phyloP scores from a whole-genome alignment of 805 yeast genomes.

The Ascoidea rubescens region DNA sequence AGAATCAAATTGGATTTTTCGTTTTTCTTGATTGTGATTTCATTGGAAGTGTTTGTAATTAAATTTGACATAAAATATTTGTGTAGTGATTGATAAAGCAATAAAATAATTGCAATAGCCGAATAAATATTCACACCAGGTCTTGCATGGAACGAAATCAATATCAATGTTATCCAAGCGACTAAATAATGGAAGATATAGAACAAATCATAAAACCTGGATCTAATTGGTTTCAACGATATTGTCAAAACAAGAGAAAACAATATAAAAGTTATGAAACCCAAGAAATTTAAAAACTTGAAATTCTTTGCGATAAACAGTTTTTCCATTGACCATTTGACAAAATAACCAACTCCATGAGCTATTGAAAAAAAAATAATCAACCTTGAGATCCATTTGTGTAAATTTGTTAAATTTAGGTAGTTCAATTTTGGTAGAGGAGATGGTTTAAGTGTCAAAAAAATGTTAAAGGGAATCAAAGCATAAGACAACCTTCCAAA shows the following conservation, averaged over 20 bases:
- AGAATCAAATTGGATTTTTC: constrained; percentile 9
- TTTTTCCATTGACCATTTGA: constrained; percentile 32
- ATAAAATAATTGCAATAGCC: constrained; percentile 15
- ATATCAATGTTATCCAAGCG: constrained; percentile 27
- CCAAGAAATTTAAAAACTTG: constrained; percentile 32
- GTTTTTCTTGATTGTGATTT: constrained; percentile 14
- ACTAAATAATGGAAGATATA: constrained; percentile 43
- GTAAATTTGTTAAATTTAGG: constrained; percentile 39
- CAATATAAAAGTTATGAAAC: constrained; percentile 28
- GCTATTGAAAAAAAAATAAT: constrained; percentile 28
- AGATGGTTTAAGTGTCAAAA: constrained; percentile 43
- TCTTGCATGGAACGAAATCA: constrained; percentile 51
- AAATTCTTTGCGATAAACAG: constrained; percentile 19
- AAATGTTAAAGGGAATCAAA: constrained; percentile 42
- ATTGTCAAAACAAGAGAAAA: constrained; percentile 25
- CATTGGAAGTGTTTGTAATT: constrained; percentile 9
- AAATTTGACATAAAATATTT: constrained; percentile 16
- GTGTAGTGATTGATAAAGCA: constrained; percentile 23
- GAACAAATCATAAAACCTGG: constrained; percentile 34
- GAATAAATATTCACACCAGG: constrained; percentile 40
- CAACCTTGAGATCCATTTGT: constrained; percentile 59
- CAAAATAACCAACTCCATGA: constrained; percentile 40
- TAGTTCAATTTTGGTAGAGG: constrained; percentile 34
- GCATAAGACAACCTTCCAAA: constrained; percentile 49
- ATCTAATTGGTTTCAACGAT: constrained; percentile 36